These are phyloP conservation scores for Talaromyces piceae DNA, from an alignment of 2,329 filamentous ascomycete genomes.

Conservation along the genomic window DNA sequence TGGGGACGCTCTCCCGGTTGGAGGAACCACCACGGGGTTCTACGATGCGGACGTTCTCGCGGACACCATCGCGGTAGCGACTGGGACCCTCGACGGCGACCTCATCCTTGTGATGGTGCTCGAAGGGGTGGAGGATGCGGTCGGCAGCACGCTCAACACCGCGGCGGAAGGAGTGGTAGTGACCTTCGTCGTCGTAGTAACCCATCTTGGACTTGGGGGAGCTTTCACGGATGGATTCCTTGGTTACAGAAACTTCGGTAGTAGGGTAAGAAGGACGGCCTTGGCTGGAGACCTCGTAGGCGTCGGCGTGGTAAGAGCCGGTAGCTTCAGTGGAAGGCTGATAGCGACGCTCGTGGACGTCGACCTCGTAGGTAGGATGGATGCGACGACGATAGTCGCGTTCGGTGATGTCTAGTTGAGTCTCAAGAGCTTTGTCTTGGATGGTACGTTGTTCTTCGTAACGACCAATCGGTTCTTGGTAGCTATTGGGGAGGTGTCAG, in stretches of 20 bases:
- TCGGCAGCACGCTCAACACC: conserved; percentile 61
- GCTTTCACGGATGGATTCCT: conserved; percentile 45
- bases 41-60: conserved; percentile 44
- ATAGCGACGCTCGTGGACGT: conserved; percentile 35
- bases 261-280: conserved; percentile 17
- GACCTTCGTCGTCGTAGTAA: conserved; percentile 73
- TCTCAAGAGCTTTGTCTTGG: conserved; percentile 37
- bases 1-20: conserved; percentile 80
- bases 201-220: conserved; percentile 58
- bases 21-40: conserved; percentile 42
- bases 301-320: conserved; percentile 18
- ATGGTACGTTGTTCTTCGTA: conserved; percentile 26
- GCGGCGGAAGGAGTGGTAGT: conserved; percentile 68
- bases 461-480: conserved; percentile 48
- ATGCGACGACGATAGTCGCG: conserved; percentile 60
- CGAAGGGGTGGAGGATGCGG: conserved; percentile 56
- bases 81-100: conserved; percentile 36
- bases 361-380: conserved; percentile 46
- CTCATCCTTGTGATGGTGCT: conserved; percentile 39
- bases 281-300: conserved; percentile 39
- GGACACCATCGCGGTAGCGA: conserved; percentile 37
- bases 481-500: conserved; percentile 37
- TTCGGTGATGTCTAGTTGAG: conserved; percentile 47
- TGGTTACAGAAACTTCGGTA: conserved; percentile 44
- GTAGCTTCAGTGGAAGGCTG: conserved; percentile 19